Evolutionary conservation across 164 flowering plant species (phyloP).

Genomic region (Nymphaea colorata): DNA sequence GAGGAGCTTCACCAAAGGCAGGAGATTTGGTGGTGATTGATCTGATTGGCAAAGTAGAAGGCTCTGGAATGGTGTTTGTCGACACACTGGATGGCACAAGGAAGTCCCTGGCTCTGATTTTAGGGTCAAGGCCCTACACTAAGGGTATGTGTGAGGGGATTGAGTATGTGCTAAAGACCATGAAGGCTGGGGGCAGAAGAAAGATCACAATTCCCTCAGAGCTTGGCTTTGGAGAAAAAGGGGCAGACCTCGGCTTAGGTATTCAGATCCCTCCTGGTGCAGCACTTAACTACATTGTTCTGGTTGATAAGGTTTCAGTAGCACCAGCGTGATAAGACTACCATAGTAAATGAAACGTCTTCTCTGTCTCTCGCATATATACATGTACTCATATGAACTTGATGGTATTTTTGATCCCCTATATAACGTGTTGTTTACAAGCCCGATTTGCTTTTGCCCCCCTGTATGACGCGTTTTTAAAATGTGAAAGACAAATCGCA

Average conservation of each 20-base stretch:
- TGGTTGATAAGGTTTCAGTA: slow-evolving; percentile 72
- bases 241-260: slow-evolving; percentile 66
- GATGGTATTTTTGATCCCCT: neutral
- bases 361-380: neutral
- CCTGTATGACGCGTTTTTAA: neutral
- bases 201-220: slow-evolving; percentile 50
- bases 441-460: neutral
- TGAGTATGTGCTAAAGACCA: slow-evolving; percentile 52
- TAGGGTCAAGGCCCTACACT: slow-evolving; percentile 85
- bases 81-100: slow-evolving; percentile 41
- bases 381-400: neutral
- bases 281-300: slow-evolving; percentile 60
- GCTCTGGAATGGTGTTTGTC: slow-evolving; percentile 47
- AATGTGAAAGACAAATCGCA: too few species aligned
- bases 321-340: slow-evolving; percentile 47
- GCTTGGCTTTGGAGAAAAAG: slow-evolving; percentile 69
- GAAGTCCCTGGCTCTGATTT: slow-evolving; percentile 56
- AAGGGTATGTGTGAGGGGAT: slow-evolving; percentile 90
- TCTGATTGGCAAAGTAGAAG: slow-evolving; percentile 42
- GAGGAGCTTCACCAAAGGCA: slow-evolving; percentile 55
- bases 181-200: slow-evolving; percentile 78
- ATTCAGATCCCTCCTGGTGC: slow-evolving; percentile 64
- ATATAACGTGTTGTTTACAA: too few species aligned
- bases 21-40: slow-evolving; percentile 79
- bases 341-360: neutral